Evolutionary conservation across 257 asterid species (phyloP), one percentile per base, ranked within the genome.

Genomic region (Solanum corneliomulleri): DNA sequence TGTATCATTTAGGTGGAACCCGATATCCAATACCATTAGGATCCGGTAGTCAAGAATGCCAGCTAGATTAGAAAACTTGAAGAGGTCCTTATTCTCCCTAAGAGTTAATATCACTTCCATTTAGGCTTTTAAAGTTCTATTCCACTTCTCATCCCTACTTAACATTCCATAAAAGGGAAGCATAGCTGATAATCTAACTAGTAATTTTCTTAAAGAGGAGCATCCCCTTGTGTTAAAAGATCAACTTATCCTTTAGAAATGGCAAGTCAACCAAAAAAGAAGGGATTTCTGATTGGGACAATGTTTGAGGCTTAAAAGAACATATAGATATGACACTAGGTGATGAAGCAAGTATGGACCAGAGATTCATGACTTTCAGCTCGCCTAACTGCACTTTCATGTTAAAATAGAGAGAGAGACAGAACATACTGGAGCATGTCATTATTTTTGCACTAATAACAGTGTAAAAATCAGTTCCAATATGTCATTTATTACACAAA

Each of bases 361-460:
- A 45, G 27, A 78, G 66, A 42, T 58, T 18, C 68, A 9, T 7
- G 6, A 11, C 66, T 15, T 47, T 45, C 42, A 80, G 68, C 64
- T 80, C 23, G 58, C 64, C 29, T 29, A 42, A 47, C 23, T 80
- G 42, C 66, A 23, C 14, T 77, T 77, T 25, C 83, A 77, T n/a
- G 62, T 6, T 44, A 13, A 44, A 25, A 15, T 13, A 11, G 60
- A 84, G 56, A 64, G 85, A 71, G 42, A 72, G 49, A 84, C 84
- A 58, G 87, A 85, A 84, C 93, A 88, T 92, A 93, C 98, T 88
- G 49, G 88, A 93, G 98, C 88, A 89, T 91, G 44, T 74, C 39
- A 84, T 70, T 86, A 60, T 35, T 87, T 89, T 91, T 91, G 83
- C 98, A 94, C 20, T 33, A 84, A 70, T 71, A 11, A 89, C 95